A percentile compares a stretch with the other conserved stretches of the same genome.
Evolutionary conservation across 768 basidiomycete genomes (phyloP).

Genomic region (Russula abietina): DNA sequence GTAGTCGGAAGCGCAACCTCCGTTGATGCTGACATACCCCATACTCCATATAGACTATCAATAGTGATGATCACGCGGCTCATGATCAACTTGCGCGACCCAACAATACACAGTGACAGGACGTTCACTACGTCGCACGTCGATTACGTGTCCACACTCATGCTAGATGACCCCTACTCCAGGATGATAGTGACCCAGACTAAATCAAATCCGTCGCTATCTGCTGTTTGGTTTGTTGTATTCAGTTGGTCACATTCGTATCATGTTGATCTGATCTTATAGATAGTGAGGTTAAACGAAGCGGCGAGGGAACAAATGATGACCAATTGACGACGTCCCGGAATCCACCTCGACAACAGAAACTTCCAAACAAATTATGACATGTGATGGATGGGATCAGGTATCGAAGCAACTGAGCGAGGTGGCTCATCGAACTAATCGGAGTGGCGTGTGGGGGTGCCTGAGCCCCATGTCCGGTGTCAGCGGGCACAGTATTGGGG

Average conservation of each 20-base stretch:
- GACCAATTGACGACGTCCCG: not conserved
- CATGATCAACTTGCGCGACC: conserved; percentile 22
- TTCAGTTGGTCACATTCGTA: not conserved
- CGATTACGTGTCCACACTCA: conserved; percentile 7
- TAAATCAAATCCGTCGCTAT: not conserved
- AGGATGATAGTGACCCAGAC: not conserved
- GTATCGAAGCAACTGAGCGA: not conserved
- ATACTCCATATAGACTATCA: not conserved
- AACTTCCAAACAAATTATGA: not conserved
- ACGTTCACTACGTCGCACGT: not conserved
- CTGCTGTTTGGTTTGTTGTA: not conserved
- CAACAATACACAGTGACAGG: not conserved
- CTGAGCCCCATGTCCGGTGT: not conserved
- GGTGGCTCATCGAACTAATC: not conserved
- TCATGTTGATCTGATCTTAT: not conserved
- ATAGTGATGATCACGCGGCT: conserved; percentile 19
- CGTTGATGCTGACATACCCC: not conserved
- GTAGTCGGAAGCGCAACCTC: not conserved
- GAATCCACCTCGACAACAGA: not conserved
- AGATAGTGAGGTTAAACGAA: not conserved
- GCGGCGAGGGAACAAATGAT: not conserved
- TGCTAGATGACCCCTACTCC: not conserved
- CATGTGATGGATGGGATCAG: not conserved
- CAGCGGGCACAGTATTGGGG: not conserved
- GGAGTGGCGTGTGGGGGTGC: not conserved